phyloP scores from a whole-genome alignment of 192 early-diverging fungal species.

The Coemansia sp. region DNA sequence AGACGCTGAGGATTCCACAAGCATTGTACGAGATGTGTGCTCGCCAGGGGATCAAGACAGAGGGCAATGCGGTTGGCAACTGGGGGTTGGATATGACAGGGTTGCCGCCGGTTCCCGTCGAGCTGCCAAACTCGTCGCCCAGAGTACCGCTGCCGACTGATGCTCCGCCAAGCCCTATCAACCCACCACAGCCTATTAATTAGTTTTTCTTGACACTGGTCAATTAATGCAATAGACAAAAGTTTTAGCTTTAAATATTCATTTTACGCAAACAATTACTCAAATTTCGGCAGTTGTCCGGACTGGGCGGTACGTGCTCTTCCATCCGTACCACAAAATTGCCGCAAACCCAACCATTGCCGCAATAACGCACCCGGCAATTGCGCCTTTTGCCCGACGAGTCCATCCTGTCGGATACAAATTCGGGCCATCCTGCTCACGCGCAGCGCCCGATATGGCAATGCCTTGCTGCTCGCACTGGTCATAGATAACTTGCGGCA shows the following conservation, averaged over 20 bases:
- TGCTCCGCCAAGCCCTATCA: too few species aligned
- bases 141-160: too few species aligned
- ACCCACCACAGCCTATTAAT: too few species aligned
- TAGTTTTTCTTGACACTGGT: too few species aligned
- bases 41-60: constrained; percentile 51
- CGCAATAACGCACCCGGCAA: constrained; percentile 68
- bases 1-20: constrained; percentile 15
- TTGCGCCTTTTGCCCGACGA: constrained; percentile 65
- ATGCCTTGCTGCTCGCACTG: constrained; percentile 65
- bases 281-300: neutral
- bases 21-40: constrained; percentile 58
- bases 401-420: constrained; percentile 62
- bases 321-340: constrained; percentile 73
- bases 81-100: constrained; percentile 62
- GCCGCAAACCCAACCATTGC: constrained; percentile 73
- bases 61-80: constrained; percentile 75
- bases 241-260: too few species aligned
- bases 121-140: neutral
- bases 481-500: constrained; percentile 61
- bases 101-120: constrained; percentile 19
- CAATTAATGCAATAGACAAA: too few species aligned
- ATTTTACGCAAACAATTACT: neutral
- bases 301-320: neutral
- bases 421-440: constrained; percentile 63
- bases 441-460: constrained; percentile 67